Conservation (phyloP, 2,329 filamentous ascomycete genomes). For the Chaetomiaceae sp. region DNA sequence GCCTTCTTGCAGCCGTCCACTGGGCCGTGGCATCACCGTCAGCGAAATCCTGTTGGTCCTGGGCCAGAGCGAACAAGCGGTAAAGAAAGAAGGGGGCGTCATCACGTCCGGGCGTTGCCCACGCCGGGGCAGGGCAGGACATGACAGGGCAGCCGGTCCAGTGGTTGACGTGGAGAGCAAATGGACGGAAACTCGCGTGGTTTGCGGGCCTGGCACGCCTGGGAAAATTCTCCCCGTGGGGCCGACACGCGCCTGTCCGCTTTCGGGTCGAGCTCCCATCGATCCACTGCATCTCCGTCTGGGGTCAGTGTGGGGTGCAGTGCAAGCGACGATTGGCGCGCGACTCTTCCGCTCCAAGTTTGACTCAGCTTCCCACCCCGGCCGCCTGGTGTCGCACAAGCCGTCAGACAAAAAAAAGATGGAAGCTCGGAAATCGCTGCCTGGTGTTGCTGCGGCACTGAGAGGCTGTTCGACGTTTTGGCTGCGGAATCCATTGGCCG, state of each 20-base stretch:
- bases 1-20: background rate
- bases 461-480: constrained; percentile 8
- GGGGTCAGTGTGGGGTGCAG: constrained; percentile 18
- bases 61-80: constrained; percentile 6
- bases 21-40: background rate
- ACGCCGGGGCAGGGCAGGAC: too few species aligned
- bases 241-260: constrained; percentile 12
- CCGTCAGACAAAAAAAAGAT: too few species aligned
- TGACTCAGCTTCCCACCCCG: background rate
- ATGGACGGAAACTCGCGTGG: background rate
- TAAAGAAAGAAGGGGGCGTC: constrained; percentile 1
- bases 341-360: background rate
- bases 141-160: background rate
- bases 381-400: too few species aligned
- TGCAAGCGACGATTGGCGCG: constrained; percentile 9
- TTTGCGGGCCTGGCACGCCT: background rate
- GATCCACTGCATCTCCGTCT: constrained; percentile 13
- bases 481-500: background rate
- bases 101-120: too few species aligned
- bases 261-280: constrained; percentile 4
- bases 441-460: constrained; percentile 10
- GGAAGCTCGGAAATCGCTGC: constrained; percentile 7
- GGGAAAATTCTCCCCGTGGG: constrained; percentile 19
- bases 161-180: background rate
- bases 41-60: background rate